phyloP scores from a whole-genome alignment of 768 basidiomycete genomes.

The Tephrocybe rancida region DNA sequence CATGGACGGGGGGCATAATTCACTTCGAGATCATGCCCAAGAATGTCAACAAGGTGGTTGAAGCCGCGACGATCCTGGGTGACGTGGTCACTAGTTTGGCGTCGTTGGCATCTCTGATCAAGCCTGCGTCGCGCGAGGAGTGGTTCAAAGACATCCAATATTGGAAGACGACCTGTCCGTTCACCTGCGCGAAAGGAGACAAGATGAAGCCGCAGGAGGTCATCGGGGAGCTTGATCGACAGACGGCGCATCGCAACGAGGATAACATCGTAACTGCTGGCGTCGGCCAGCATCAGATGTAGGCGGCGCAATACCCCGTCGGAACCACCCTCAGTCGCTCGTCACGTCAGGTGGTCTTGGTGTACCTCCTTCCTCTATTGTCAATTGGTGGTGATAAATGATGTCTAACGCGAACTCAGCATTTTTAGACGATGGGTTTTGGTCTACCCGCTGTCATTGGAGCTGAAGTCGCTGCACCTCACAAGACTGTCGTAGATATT shows the following conservation, averaged over 20 bases:
- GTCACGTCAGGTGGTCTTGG: conserved; percentile 95
- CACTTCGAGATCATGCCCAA: conserved; percentile 99
- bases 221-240: conserved; percentile 86
- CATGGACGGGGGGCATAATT: conserved; percentile 95
- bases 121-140: conserved; percentile 57
- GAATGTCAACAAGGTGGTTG: conserved; percentile 98
- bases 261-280: conserved; percentile 90
- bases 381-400: conserved; percentile 3
- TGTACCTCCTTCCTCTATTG: conserved; percentile 47
- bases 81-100: conserved; percentile 87
- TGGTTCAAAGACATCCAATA: conserved; percentile 85
- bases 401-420: too few species aligned
- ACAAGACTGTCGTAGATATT: conserved; percentile 93
- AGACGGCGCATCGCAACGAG: conserved; percentile 78
- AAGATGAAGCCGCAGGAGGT: conserved; percentile 97
- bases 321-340: conserved; percentile 85
- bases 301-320: conserved; percentile 95
- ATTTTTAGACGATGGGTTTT: conserved; percentile 91
- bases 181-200: conserved; percentile 72
- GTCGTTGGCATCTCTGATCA: conserved; percentile 79
- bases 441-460: conserved; percentile 94
- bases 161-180: conserved; percentile 91
- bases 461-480: conserved; percentile 93
- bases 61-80: conserved; percentile 91
- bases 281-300: conserved; percentile 99